These are phyloP conservation scores for Crithidia bombi DNA, from an alignment of 208 protist species.

Conservation along the genomic window DNA sequence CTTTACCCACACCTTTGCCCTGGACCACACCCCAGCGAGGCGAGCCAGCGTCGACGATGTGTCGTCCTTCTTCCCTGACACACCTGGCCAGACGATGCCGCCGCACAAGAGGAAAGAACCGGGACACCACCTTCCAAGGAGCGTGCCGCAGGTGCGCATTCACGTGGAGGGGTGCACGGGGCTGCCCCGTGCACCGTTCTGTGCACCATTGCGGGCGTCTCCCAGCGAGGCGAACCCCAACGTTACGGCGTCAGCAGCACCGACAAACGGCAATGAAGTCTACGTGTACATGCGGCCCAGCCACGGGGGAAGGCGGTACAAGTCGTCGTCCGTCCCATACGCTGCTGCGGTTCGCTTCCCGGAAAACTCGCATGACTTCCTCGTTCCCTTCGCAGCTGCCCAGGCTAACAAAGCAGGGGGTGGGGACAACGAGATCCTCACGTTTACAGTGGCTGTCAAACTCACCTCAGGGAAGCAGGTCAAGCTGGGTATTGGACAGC, in stretches of 20 bases:
- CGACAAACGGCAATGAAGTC: neutral
- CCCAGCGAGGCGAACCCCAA: neutral
- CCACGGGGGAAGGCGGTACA: slow-evolving; percentile 7
- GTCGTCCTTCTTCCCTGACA: neutral
- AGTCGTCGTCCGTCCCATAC: slow-evolving; percentile 20
- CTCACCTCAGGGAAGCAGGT: slow-evolving; percentile 24
- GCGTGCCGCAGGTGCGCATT: neutral
- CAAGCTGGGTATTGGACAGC: slow-evolving; percentile 40
- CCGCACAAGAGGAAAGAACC: neutral
- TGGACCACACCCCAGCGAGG: neutral
- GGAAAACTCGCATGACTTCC: neutral
- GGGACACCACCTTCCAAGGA: too few species aligned
- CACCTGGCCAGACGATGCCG: slow-evolving; percentile 14
- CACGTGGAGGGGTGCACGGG: slow-evolving; percentile 14
- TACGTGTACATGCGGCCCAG: slow-evolving; percentile 19
- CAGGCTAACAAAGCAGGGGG: neutral
- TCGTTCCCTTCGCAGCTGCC: neutral
- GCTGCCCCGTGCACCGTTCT: slow-evolving; percentile 1
- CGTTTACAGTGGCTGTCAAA: slow-evolving; percentile 39
- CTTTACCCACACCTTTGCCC: neutral
- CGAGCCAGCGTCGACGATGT: neutral
- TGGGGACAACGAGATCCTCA: slow-evolving; percentile 24
- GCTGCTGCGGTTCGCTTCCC: neutral
- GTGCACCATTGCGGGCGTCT: neutral
- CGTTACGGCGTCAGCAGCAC: neutral